Evolutionary conservation across 148 eudicot species (phyloP).

Genomic region (Dysphania ambrosioides): DNA sequence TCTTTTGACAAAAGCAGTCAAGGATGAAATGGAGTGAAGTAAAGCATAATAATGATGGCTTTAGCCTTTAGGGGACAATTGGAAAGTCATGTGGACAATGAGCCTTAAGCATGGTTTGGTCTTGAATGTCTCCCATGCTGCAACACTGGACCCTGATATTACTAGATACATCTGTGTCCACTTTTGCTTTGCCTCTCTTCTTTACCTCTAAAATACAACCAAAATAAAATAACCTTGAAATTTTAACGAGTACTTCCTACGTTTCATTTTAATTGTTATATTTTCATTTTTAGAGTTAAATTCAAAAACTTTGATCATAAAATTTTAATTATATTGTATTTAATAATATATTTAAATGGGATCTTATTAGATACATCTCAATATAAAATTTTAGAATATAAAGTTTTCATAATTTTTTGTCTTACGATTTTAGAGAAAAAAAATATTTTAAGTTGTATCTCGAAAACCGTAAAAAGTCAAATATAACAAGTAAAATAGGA

Average conservation of each 20-base stretch:
- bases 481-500: too few relatives aligned
- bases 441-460: too few relatives aligned
- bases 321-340: too few relatives aligned
- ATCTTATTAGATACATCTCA: too few relatives aligned
- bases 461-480: too few relatives aligned
- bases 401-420: too few relatives aligned
- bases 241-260: neutral
- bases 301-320: too few relatives aligned
- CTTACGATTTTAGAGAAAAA: too few relatives aligned
- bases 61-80: constrained; percentile 24
- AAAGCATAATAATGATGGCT: constrained; percentile 21
- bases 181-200: constrained; percentile 5
- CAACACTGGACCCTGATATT: constrained; percentile 26
- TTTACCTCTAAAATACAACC: neutral
- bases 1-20: constrained; percentile 19
- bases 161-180: neutral
- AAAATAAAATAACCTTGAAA: neutral
- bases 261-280: too few relatives aligned
- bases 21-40: constrained; percentile 21
- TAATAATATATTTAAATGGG: too few relatives aligned
- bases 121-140: constrained; percentile 30
- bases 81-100: constrained; percentile 31
- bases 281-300: too few relatives aligned
- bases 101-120: constrained; percentile 35
- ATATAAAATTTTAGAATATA: too few relatives aligned